These are phyloP conservation scores for Asparagopsis taxiformis DNA, from an alignment of 31 red algal genomes.

Conservation along the genomic window DNA sequence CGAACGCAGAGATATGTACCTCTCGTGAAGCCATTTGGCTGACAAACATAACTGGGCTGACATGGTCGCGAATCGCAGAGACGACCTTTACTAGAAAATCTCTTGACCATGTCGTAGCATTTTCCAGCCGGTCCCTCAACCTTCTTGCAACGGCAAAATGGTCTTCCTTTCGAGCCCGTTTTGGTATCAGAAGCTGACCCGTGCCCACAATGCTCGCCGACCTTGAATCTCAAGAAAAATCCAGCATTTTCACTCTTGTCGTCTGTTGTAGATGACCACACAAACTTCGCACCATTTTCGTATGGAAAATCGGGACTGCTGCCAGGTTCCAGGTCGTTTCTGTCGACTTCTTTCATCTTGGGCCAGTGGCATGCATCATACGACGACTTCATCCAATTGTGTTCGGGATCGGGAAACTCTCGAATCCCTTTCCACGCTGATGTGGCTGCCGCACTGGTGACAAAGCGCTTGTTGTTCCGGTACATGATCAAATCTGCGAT, in stretches of 20 bases:
- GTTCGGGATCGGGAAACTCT: not conserved
- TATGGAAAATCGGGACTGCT: not conserved
- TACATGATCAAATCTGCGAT: not conserved
- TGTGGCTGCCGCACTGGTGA: not conserved
- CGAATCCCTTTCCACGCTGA: not conserved
- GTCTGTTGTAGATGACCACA: too few species aligned
- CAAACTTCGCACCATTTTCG: not conserved
- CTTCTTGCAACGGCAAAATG: not conserved
- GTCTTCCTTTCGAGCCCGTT: too few species aligned
- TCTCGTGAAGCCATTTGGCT: not conserved
- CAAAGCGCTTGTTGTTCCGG: not conserved
- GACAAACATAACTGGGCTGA: not conserved
- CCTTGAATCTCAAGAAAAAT: not conserved
- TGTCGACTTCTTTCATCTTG: not conserved
- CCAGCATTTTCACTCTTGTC: not conserved
- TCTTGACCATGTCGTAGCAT: not conserved
- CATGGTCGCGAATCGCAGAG: not conserved
- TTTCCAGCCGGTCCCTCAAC: not conserved
- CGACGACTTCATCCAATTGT: not conserved
- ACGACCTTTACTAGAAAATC: not conserved
- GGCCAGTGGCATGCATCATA: not conserved
- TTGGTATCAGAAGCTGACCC: not conserved
- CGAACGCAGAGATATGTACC: not conserved
- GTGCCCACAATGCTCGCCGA: not conserved
- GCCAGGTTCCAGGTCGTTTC: not conserved